A percentile compares a stretch with the other conserved stretches of the same genome.
Conservation (phyloP, 169 alveolate species). For the Plasmodium cynomolgi region DNA sequence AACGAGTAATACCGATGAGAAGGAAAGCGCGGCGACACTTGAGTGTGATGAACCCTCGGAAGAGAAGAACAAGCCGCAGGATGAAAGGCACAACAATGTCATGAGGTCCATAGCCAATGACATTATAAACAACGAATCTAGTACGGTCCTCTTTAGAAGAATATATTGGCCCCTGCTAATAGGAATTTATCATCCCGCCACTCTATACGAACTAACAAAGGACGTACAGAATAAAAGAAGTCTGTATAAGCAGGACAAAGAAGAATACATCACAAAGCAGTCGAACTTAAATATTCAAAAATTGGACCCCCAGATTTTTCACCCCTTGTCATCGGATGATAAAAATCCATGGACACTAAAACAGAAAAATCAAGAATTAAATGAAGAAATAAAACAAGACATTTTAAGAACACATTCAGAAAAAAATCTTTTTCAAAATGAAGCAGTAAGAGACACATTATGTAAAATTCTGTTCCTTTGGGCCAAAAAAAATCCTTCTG, state of each 20-base stretch:
- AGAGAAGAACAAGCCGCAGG: neutral
- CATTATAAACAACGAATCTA: conserved; percentile 9
- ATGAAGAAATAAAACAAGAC: conserved; percentile 85
- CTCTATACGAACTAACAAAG: conserved; percentile 12
- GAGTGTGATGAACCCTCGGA: neutral
- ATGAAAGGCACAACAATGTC: neutral
- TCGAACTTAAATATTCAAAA: conserved; percentile 65
- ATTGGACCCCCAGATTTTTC: conserved; percentile 84
- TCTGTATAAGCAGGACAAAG: conserved; percentile 35
- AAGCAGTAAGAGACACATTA: conserved; percentile 77
- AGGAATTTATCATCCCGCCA: conserved; percentile 23
- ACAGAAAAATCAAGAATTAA: conserved; percentile 76
- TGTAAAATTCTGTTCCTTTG: conserved; percentile 80
- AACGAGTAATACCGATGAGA: neutral
- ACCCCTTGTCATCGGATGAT: conserved; percentile 84
- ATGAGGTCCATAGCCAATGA: conserved; percentile 25
- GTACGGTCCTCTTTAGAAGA: conserved; percentile 6
- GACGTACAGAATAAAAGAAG: conserved; percentile 23
- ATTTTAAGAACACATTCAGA: conserved; percentile 84
- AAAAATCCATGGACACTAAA: conserved; percentile 84
- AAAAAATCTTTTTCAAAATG: conserved; percentile 79
- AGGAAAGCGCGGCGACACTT: neutral
- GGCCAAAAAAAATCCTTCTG: conserved; percentile 81
- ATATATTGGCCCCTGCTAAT: conserved; percentile 60
- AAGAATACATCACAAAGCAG: conserved; percentile 55